These are phyloP conservation scores for Stagonosporopsis vannaccii DNA, from an alignment of 2,329 filamentous ascomycete genomes.

Conservation along the genomic window DNA sequence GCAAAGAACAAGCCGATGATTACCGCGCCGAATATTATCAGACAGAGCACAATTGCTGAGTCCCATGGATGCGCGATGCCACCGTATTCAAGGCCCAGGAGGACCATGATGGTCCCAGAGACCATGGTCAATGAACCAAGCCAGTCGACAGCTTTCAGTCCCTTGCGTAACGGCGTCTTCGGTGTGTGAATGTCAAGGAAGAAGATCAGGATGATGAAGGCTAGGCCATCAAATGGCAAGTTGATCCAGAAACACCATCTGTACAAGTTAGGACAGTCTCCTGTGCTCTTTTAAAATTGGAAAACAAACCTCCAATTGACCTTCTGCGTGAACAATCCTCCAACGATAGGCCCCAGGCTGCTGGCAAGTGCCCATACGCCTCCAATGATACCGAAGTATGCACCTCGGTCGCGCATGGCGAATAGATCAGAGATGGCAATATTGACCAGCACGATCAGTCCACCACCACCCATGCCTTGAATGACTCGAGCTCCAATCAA, in stretches of 20 bases:
- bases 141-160: slow-evolving; percentile 72
- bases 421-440: slow-evolving; percentile 71
- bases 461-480: slow-evolving; percentile 70
- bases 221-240: slow-evolving; percentile 66
- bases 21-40: slow-evolving; percentile 76
- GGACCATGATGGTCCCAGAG: slow-evolving; percentile 82
- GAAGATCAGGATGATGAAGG: slow-evolving; percentile 64
- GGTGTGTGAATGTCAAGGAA: slow-evolving; percentile 73
- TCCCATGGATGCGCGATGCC: slow-evolving; percentile 77
- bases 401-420: slow-evolving; percentile 64
- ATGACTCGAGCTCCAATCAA: slow-evolving; percentile 67
- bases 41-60: slow-evolving; percentile 76
- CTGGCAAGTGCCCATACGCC: slow-evolving; percentile 72
- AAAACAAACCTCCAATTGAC: slow-evolving; percentile 66
- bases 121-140: slow-evolving; percentile 71
- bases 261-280: background rate
- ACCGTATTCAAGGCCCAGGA: slow-evolving; percentile 86
- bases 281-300: background rate
- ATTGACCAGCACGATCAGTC: slow-evolving; percentile 68
- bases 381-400: slow-evolving; percentile 70
- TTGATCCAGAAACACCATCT: slow-evolving; percentile 67
- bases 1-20: slow-evolving; percentile 71
- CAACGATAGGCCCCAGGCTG: slow-evolving; percentile 71
- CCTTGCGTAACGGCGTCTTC: slow-evolving; percentile 66
- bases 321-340: slow-evolving; percentile 70